Evolutionary conservation across 768 basidiomycete genomes (phyloP).

Genomic region (Tulasnella sp.): DNA sequence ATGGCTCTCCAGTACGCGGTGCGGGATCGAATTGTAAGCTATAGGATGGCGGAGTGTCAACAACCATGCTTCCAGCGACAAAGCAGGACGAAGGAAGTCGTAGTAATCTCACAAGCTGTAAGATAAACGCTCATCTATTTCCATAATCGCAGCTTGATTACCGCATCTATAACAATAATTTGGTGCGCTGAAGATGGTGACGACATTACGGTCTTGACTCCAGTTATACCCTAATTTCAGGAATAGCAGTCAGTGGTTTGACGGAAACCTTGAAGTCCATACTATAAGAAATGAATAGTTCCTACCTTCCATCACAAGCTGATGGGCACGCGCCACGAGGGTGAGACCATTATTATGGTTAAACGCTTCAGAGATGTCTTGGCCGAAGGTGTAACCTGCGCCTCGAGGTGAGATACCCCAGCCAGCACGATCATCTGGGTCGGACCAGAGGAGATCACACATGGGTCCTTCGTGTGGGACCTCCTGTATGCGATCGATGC

Average conservation of each 20-base stretch:
- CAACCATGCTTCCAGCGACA: neutral
- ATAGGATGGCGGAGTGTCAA: neutral
- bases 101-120: conserved; percentile 65
- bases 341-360: conserved; percentile 99
- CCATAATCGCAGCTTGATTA: conserved; percentile 99
- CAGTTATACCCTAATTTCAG: conserved; percentile 68
- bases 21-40: conserved; percentile 99
- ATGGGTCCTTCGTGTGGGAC: conserved; percentile 99
- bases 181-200: conserved; percentile 98
- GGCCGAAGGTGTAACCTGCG: conserved; percentile 97
- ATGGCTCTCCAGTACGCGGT: conserved; percentile 94
- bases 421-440: conserved; percentile 97
- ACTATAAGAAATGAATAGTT: too few species aligned
- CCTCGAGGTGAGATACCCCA: conserved; percentile 99
- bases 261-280: neutral
- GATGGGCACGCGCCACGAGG: conserved; percentile 87
- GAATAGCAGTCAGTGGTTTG: neutral
- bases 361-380: conserved; percentile 98
- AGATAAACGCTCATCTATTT: conserved; percentile 96
- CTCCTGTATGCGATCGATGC: conserved; percentile 97
- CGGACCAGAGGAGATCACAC: conserved; percentile 99
- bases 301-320: conserved; percentile 93
- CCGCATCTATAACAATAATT: conserved; percentile 99
- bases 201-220: conserved; percentile 98
- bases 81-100: neutral